Evolutionary conservation across 2,329 filamentous ascomycete genomes (phyloP), one percentile per base, ranked within the genome.

Genomic region (Aspergillus amoenus): DNA sequence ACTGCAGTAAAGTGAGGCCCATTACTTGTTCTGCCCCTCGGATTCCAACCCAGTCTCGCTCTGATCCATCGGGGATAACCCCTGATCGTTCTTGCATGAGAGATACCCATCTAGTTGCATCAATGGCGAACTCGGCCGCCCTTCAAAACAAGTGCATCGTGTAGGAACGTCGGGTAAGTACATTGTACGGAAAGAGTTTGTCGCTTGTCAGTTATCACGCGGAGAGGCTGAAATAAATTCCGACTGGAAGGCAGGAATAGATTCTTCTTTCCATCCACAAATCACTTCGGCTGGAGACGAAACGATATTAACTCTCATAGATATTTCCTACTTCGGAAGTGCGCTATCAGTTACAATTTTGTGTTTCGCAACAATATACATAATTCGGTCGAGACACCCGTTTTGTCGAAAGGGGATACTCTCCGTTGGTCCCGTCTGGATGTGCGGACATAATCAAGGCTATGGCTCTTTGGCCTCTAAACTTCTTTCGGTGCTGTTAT

Each of bases 1-100:
- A 21, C 30, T 22, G 37, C 34, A 42, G 39, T 17, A 42, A 44
- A 40, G 45, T 39, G 32, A 49, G 32, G 27, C 22, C 47, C n/a
- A 42, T 42, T 13, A 17, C 34, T 40, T 27, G 21, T 27, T 40
- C 50, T 50, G 52, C 55, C 46, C 48, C 53, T 52, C 55, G 50
- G 44, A 52, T 51, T 43, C 13, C 30, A 34, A 51, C 37, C 32
- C 44, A 42, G 43, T 24, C n/a, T 49, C 47, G 52, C 32, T 49
- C 45, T 41, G 34, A 52, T 54, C 41, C 50, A 45, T 27, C 55
- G 39, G 51, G 60, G 58, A 55, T 56, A 45, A 62, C 56, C 58
- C 61, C 45, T 51, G 60, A 34, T 48, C 32, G 30, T 13, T 21
- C 50, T 44, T 59, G 60, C 61, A 64, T 64, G 47, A 59, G 61